Base-by-base conservation (phyloP, 139 green algal genomes). In the Nannochloris sp. region DNA sequence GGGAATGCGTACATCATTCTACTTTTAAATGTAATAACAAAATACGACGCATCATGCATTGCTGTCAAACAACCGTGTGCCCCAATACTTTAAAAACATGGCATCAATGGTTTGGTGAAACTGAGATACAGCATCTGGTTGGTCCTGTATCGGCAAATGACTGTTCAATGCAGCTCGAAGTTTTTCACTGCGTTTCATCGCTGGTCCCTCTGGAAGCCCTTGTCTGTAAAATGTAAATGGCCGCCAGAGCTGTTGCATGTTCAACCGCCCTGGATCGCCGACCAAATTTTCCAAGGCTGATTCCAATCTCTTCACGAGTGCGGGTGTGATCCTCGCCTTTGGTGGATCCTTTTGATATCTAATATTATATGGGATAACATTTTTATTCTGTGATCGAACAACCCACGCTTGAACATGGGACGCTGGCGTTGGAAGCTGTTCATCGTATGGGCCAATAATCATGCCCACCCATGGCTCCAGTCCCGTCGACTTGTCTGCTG, bases 371-470 rank as follows among this genome's bases (percentile, higher is more conserved):
- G 78, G 68, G 16, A 40, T 43, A 24, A 85, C 59, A 18, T 60
- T 58, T 12, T 60, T 67, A 4, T 15, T 34, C 55, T 69, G 61
- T 24, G 49, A 46, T 62, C 64, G 31, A 46, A 84, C 78, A 23
- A 75, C 60, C 63, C 73, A 84, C 48, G 76, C 23, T 46, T 71
- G 72, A 23, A 44, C 44, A 37, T 44, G 16, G 49, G 68, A 72
- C 29, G 55, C 71, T 57, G 78, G 71, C 4, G 54, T 62, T 10
- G 78, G 75, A 56, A 93, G 75, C 23, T 55, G 31, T 29, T 75
- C 37, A 73, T 95, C 83, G 71, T 92, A 95, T 5, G 87, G 86
- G 8, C 78, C 69, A 60, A 93, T 61, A 61, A 95, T 95, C 53
- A 83, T 66, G 31, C 81, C 87, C 43, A 95, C 50, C 66, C 90